These are phyloP conservation scores for Rhodotorula sp. DNA, from an alignment of 1,284 basidiomycete species.

Conservation along the genomic window DNA sequence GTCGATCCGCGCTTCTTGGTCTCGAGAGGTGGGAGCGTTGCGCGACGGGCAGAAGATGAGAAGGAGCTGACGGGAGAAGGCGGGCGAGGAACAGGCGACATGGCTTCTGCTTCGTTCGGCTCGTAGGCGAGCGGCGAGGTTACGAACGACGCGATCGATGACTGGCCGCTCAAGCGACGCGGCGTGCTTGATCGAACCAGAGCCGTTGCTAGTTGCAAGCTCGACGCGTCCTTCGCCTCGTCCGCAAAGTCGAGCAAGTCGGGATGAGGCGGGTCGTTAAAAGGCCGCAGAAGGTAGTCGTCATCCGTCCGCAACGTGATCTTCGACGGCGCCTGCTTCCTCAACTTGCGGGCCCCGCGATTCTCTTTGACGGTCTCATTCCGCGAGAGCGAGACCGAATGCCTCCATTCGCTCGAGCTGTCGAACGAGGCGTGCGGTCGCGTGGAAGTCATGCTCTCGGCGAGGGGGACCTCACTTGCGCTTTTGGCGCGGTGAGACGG, in stretches of 20 bases:
- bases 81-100: not conserved
- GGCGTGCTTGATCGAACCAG: not conserved
- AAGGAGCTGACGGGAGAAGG: slow-evolving; percentile 1
- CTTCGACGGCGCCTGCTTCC: slow-evolving; percentile 7
- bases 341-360: slow-evolving; percentile 6
- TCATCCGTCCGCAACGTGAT: slow-evolving; percentile 14
- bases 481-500: slow-evolving; percentile 1
- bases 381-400: not conserved
- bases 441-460: not conserved
- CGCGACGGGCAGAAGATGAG: not conserved
- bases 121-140: slow-evolving; percentile 6
- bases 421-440: not conserved
- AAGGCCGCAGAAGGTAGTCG: slow-evolving; percentile 1
- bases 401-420: not conserved
- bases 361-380: slow-evolving; percentile 14
- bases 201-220: not conserved
- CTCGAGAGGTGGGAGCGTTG: slow-evolving; percentile 8
- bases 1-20: slow-evolving; percentile 10
- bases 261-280: not conserved
- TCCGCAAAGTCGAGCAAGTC: not conserved
- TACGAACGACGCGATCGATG: not conserved
- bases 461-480: not conserved
- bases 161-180: not conserved
- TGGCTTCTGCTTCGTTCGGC: not conserved
- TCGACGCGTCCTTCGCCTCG: not conserved